phyloP scores from a whole-genome alignment of 1,284 basidiomycete species.

The Ceratobasidium papillatum region DNA sequence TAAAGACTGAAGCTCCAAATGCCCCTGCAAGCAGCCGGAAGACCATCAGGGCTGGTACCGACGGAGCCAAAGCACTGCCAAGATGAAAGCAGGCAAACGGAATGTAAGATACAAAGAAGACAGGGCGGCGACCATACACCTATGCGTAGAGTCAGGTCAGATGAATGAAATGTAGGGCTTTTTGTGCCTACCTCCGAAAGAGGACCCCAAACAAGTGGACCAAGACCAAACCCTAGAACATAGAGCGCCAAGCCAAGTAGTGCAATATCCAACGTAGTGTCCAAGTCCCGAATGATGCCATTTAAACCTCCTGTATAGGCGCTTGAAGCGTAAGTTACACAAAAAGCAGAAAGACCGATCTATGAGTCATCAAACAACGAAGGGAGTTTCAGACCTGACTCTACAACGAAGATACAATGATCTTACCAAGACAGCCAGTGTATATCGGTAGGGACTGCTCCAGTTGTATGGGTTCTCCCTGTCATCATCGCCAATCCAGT shows the following conservation, averaged over 20 bases:
- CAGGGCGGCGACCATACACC: conserved; percentile 54
- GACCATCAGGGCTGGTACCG: conserved; percentile 66
- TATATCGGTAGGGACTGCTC: conserved; percentile 60
- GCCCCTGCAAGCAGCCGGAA: conserved; percentile 68
- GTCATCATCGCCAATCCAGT: conserved; percentile 64
- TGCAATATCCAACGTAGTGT: conserved; percentile 61
- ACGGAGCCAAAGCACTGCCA: conserved; percentile 67
- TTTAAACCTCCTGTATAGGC: conserved; percentile 66
- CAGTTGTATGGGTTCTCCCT: conserved; percentile 71
- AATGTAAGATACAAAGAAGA: conserved; percentile 66
- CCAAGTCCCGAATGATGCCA: conserved; percentile 59
- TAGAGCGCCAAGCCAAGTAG: conserved; percentile 70
- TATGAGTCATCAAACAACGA: conserved; percentile 43
- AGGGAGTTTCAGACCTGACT: background rate
- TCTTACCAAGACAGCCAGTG: conserved; percentile 1
- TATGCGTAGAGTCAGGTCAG: background rate
- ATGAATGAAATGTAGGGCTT: background rate
- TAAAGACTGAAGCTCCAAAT: conserved; percentile 64
- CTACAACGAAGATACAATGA: background rate
- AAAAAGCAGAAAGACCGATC: conserved; percentile 63
- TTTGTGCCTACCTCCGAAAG: conserved; percentile 61
- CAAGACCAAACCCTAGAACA: conserved; percentile 62
- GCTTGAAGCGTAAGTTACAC: conserved; percentile 69
- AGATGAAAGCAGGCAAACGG: conserved; percentile 71
- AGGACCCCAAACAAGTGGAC: conserved; percentile 70